These are phyloP conservation scores for Ophiostoma sp. DNA, from an alignment of 2,329 filamentous ascomycete species.

Conservation along the genomic window DNA sequence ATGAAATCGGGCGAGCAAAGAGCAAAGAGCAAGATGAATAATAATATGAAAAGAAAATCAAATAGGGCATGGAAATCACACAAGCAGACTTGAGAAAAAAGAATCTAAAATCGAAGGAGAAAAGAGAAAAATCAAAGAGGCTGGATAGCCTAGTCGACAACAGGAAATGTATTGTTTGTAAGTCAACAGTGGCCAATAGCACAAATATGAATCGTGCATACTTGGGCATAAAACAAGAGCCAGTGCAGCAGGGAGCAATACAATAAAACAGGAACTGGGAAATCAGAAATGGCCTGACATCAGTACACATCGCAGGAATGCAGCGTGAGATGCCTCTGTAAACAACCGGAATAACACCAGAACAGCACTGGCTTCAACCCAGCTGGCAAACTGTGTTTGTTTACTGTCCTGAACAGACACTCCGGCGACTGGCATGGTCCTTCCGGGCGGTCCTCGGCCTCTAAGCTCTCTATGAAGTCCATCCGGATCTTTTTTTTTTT, in stretches of 20 bases:
- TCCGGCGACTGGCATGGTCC: constrained; percentile 11
- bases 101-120: too few relatives aligned
- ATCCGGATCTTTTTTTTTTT: not conserved
- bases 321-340: not conserved
- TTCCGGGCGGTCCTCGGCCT: not conserved
- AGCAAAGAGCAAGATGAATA: not conserved
- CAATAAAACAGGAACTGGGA: not conserved
- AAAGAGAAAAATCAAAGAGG: not conserved
- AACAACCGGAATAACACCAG: not conserved
- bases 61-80: not conserved
- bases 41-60: not conserved
- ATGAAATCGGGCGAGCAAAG: not conserved
- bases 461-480: not conserved
- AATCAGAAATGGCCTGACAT: not conserved
- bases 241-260: not conserved
- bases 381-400: not conserved
- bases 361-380: not conserved
- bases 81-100: not conserved
- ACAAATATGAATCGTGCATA: not conserved
- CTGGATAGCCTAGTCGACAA: not conserved
- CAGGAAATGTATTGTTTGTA: constrained; percentile 7
- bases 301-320: constrained; percentile 7
- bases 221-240: not conserved
- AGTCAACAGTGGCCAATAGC: not conserved
- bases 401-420: not conserved